Conservation (phyloP, 176 grass and related monocot species). For the Bonia amplexicaulis region DNA sequence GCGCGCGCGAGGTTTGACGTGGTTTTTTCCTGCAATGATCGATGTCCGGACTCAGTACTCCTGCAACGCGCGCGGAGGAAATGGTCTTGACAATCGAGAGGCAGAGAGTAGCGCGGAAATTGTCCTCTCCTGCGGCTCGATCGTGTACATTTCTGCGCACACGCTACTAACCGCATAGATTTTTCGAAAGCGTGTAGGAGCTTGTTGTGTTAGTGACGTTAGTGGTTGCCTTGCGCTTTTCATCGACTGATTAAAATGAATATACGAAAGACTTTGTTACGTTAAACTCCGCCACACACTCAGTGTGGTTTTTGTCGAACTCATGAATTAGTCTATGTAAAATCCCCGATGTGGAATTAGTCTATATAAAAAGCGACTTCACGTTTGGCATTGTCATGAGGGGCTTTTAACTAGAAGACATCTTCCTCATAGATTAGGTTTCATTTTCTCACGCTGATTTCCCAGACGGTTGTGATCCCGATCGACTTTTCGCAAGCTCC, state of each 20-base stretch:
- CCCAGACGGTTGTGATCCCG: background rate
- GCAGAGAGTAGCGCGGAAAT: background rate
- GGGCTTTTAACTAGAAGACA: too few species aligned
- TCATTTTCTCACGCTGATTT: background rate
- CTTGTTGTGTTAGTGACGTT: background rate
- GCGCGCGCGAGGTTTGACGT: background rate
- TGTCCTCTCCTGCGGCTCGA: background rate
- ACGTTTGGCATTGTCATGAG: background rate
- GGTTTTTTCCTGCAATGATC: background rate
- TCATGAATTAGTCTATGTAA: background rate
- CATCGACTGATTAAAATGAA: background rate
- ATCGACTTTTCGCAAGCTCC: background rate
- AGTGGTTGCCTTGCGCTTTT: background rate
- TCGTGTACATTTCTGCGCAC: background rate
- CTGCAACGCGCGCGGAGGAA: slow-evolving; percentile 24
- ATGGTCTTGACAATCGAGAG: background rate
- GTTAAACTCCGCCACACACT: slow-evolving; percentile 1
- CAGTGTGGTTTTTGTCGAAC: background rate
- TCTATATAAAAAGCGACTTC: background rate
- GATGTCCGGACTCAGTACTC: slow-evolving; percentile 28
- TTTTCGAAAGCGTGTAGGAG: background rate
- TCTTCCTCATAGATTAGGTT: background rate
- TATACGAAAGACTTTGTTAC: background rate
- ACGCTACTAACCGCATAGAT: background rate
- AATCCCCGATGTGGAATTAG: background rate